These are phyloP conservation scores for Sabuloglossum arenarium DNA, from an alignment of 495 filamentous ascomycete genomes.

Conservation along the genomic window DNA sequence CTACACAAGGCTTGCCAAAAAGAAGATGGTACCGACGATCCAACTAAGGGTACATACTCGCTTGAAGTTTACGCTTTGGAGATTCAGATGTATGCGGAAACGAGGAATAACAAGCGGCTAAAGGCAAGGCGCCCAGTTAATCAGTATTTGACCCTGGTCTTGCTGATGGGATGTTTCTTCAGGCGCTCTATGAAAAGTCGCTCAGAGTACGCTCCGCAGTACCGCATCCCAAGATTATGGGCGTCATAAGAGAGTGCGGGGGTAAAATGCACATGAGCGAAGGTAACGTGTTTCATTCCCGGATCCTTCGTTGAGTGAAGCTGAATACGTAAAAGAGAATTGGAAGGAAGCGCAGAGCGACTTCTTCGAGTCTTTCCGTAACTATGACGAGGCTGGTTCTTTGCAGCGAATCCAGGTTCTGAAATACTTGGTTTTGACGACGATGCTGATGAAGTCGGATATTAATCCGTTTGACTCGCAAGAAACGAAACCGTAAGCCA, in stretches of 20 bases:
- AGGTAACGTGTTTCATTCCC: slow-evolving; percentile 15
- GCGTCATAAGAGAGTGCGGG: slow-evolving; percentile 93
- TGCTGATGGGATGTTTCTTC: slow-evolving; percentile 5
- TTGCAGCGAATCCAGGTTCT: slow-evolving; percentile 91
- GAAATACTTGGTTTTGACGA: slow-evolving; percentile 89
- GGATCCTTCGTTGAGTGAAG: background rate
- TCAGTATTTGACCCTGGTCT: slow-evolving; percentile 3
- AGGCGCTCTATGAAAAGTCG: slow-evolving; percentile 70
- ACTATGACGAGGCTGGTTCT: slow-evolving; percentile 95
- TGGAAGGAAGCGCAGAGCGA: slow-evolving; percentile 95
- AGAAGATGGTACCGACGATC: slow-evolving; percentile 79
- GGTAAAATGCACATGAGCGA: slow-evolving; percentile 99
- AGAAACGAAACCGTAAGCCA: slow-evolving; percentile 64
- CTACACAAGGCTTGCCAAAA: slow-evolving; percentile 77
- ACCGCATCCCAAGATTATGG: slow-evolving; percentile 96
- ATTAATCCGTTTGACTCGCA: slow-evolving; percentile 99
- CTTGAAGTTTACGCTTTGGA: slow-evolving; percentile 92
- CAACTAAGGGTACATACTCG: slow-evolving; percentile 88
- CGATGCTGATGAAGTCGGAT: slow-evolving; percentile 97
- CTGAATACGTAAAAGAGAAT: slow-evolving; percentile 36
- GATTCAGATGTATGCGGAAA: slow-evolving; percentile 97
- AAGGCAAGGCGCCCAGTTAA: slow-evolving; percentile 30
- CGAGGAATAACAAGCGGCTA: slow-evolving; percentile 88
- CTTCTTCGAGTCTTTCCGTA: slow-evolving; percentile 96
- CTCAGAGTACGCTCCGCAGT: slow-evolving; percentile 84